Conservation (phyloP, 2,329 filamentous ascomycete species). For the Pleomassaria siparia region DNA sequence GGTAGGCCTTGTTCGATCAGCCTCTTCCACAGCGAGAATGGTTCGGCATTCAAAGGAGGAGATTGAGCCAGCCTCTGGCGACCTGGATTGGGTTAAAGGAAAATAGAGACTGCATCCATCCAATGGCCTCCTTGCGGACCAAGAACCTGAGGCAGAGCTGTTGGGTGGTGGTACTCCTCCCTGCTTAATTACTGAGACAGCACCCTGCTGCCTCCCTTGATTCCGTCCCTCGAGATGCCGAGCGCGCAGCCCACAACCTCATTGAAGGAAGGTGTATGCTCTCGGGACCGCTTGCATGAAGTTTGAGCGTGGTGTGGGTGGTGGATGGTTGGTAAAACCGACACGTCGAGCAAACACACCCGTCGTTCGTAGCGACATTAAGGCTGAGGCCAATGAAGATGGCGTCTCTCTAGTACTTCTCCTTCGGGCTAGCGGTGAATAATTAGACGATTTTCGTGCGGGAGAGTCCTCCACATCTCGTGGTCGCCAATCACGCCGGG, state of each 20-base stretch:
- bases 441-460: neutral
- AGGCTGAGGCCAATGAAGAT: conserved; percentile 2
- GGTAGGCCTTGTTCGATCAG: conserved; percentile 18
- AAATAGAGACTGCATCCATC: conserved; percentile 12
- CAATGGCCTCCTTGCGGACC: conserved; percentile 15
- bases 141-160: conserved; percentile 19
- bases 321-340: conserved; percentile 14
- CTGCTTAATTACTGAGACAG: conserved; percentile 1
- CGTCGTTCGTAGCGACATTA: conserved; percentile 3
- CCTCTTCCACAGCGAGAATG: conserved; percentile 25
- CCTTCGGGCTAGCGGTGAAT: neutral
- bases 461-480: conserved; percentile 2
- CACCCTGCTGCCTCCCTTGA: neutral
- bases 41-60: conserved; percentile 26
- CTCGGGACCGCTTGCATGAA: conserved; percentile 13
- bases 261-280: neutral
- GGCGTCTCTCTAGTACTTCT: neutral
- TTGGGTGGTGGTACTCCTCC: neutral
- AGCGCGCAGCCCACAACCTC: neutral
- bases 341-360: conserved; percentile 3
- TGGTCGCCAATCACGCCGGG: conserved; percentile 1
- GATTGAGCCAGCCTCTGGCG: conserved; percentile 32
- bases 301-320: conserved; percentile 12
- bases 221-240: neutral
- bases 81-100: conserved; percentile 2